Percentiles rank a stretch among this genome's conserved stretches.
Conservation (phyloP, 1,139 yeast genomes). For the Debaryomyces robertsiae region DNA sequence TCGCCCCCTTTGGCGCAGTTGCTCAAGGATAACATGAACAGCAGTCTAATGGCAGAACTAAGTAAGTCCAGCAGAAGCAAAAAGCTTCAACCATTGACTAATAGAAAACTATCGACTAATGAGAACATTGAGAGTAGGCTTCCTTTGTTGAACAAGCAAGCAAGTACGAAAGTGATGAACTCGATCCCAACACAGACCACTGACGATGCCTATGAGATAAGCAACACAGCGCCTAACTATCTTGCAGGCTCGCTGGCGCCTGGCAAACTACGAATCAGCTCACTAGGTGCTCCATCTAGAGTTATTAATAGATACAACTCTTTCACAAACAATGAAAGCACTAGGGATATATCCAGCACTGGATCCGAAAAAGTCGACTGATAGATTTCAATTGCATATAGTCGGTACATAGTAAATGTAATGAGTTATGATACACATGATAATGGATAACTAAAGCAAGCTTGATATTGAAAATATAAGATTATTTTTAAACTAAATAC, state of each 20-base stretch:
- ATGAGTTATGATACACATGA: slow-evolving; percentile 19
- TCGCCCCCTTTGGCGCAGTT: slow-evolving; percentile 30
- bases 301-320: slow-evolving; percentile 19
- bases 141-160: slow-evolving; percentile 39
- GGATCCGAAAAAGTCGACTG: slow-evolving; percentile 33
- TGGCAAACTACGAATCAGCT: slow-evolving; percentile 11
- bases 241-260: slow-evolving; percentile 10
- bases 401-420: slow-evolving; percentile 12
- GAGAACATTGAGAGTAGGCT: slow-evolving; percentile 20
- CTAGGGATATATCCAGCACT: slow-evolving; percentile 27
- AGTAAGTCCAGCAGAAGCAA: slow-evolving; percentile 1
- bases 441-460: neutral
- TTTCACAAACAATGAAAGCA: slow-evolving; percentile 16
- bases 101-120: slow-evolving; percentile 21
- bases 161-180: slow-evolving; percentile 28
- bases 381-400: neutral
- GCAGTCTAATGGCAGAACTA: slow-evolving; percentile 8
- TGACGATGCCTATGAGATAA: slow-evolving; percentile 8
- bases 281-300: slow-evolving; percentile 19
- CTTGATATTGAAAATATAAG: neutral
- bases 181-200: neutral
- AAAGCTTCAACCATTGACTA: slow-evolving; percentile 18
- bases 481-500: slow-evolving; percentile 9
- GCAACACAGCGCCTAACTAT: slow-evolving; percentile 2
- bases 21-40: slow-evolving; percentile 5